Evolutionary conservation across 1,284 basidiomycete genomes (phyloP), one percentile per base, ranked within the genome.

Genomic region (Naganishia albida): DNA sequence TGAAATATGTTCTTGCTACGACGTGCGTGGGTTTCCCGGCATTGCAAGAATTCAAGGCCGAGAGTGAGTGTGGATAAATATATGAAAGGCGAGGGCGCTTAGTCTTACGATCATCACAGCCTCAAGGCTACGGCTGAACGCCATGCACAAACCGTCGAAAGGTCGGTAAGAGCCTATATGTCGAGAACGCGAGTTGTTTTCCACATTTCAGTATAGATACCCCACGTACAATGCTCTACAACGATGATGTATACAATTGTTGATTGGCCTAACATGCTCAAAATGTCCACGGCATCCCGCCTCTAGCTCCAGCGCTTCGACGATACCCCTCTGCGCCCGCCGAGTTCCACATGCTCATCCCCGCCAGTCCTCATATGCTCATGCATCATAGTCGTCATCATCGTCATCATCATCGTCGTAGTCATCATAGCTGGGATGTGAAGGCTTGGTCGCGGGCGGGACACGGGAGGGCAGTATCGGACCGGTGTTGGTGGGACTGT

Each of bases 371-470:
- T n/a, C 12, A 25, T 20, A 50, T 40, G 23, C 57, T 52, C 39
- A 57, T 23, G 46, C 40, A 43, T 52, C 55, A 30, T 64, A 44
- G 12, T 64, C 54, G 20, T 64, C 63, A 23, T 57, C 63, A 39
- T 49, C 63, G 15, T 52, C 63, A 10, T 63, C 62, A 20, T 65
- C 63, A 0, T 65, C 63, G 13, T 65, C 63, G 39, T 57, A 53
- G 18, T 54, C 30, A 15, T 56, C 53, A 20, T 50, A 65, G 20
- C 51, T 40, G 25, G 23, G 42, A 23, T 56, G 46, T n/a, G n/a
- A n/a, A 16, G 48, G 18, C 16, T 30, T 34, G 20, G 38, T 20
- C 1, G 60, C 40, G 20, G 60, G 26, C 34, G 43, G 25, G 25
- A 50, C 42, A 18, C 48, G 48, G 2, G 44, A 25, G 18, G 15